Percentiles rank a stretch among this genome's conserved stretches.
These are phyloP conservation scores for Nyctanthes arbortristis DNA, from an alignment of 257 asterid genomes.

Conservation along the genomic window DNA sequence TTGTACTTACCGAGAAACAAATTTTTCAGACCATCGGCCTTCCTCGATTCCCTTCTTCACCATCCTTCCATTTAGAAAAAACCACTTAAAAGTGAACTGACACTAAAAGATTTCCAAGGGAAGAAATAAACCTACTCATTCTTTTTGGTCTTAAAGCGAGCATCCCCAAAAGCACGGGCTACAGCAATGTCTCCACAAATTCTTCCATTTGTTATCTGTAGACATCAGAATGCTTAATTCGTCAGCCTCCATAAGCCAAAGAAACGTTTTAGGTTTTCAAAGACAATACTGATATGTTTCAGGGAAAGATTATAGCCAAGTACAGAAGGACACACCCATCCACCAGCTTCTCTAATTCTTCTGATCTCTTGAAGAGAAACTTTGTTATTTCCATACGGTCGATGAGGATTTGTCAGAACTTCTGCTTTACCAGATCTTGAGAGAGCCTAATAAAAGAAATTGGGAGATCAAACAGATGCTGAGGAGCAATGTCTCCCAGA, in stretches of 20 bases:
- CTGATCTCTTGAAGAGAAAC: constrained; percentile 73
- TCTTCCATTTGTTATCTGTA: constrained; percentile 83
- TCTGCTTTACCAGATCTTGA: constrained; percentile 78
- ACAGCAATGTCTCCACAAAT: constrained; percentile 94
- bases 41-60: constrained; percentile 81
- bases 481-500: background rate
- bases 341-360: constrained; percentile 84
- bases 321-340: constrained; percentile 75
- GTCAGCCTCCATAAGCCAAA: background rate
- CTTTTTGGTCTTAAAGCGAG: constrained; percentile 82
- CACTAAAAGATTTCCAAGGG: constrained; percentile 3
- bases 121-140: constrained; percentile 48
- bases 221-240: constrained; percentile 5
- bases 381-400: constrained; percentile 83
- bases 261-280: background rate
- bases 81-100: constrained; percentile 11
- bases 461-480: background rate
- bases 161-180: constrained; percentile 98
- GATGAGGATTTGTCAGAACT: constrained; percentile 71
- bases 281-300: background rate
- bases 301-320: constrained; percentile 3
- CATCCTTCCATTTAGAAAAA: constrained; percentile 55
- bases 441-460: constrained; percentile 45
- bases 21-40: constrained; percentile 86
- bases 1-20: constrained; percentile 68